phyloP scores from a whole-genome alignment of 345 rosid species.

The Firmiana major region DNA sequence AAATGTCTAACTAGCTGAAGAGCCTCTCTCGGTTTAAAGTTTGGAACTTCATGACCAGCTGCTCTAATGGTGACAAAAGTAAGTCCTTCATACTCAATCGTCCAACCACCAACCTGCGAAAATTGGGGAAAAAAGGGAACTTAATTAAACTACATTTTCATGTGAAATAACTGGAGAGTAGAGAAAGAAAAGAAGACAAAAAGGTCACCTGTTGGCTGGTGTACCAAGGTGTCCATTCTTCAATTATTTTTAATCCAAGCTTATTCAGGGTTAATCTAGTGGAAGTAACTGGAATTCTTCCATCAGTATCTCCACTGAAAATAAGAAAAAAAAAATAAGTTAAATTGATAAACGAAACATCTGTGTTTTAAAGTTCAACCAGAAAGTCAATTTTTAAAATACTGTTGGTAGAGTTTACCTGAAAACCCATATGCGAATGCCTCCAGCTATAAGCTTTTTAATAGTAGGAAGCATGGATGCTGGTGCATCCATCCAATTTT shows the following conservation, averaged over 20 bases:
- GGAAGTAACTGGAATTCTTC: constrained; percentile 76
- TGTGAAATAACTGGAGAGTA: neutral
- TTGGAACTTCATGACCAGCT: constrained; percentile 79
- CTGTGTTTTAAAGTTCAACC: neutral
- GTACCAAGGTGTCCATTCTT: constrained; percentile 88
- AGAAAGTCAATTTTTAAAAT: neutral
- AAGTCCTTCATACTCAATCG: constrained; percentile 56
- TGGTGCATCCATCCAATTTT: constrained; percentile 57
- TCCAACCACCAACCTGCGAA: constrained; percentile 75
- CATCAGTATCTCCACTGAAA: constrained; percentile 84
- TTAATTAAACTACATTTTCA: neutral
- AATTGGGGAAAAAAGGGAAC: neutral
- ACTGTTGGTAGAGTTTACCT: constrained; percentile 33
- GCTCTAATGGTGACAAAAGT: constrained; percentile 62
- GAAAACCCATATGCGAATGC: constrained; percentile 72
- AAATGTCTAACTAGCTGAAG: constrained; percentile 56
- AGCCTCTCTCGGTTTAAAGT: constrained; percentile 54
- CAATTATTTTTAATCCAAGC: constrained; percentile 51
- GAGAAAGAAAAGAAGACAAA: neutral
- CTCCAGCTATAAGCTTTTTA: constrained; percentile 61
- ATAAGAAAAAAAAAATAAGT: neutral
- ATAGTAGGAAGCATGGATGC: constrained; percentile 66
- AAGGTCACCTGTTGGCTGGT: constrained; percentile 38
- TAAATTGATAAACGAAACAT: neutral
- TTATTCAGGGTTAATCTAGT: constrained; percentile 66